Evolutionary conservation across 2,329 filamentous ascomycete species (phyloP).

Genomic region (Penicillium sp.): DNA sequence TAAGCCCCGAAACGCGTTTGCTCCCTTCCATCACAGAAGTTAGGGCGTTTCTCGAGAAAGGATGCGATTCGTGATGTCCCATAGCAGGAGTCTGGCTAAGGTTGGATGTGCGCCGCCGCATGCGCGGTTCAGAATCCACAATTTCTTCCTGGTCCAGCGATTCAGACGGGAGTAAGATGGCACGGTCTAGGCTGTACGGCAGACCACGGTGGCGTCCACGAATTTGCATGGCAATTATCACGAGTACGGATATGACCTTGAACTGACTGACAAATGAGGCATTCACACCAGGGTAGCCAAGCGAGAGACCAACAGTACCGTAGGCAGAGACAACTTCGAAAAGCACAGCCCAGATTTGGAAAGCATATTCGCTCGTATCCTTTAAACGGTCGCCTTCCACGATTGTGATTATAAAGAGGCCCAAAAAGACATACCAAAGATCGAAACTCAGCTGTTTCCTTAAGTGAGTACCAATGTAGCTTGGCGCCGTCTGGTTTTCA

Average conservation of each 20-base stretch:
- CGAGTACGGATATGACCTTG: conserved; percentile 67
- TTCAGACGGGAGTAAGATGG: conserved; percentile 70
- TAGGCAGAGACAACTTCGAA: conserved; percentile 92
- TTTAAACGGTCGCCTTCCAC: conserved; percentile 79
- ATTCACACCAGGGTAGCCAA: conserved; percentile 78
- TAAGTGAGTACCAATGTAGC: conserved; percentile 89
- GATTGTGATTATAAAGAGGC: conserved; percentile 90
- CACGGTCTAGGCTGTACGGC: conserved; percentile 70
- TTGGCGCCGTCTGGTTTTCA: conserved; percentile 65
- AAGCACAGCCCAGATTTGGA: conserved; percentile 71
- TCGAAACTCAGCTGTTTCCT: conserved; percentile 95
- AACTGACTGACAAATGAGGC: conserved; percentile 85
- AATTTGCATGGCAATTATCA: conserved; percentile 70
- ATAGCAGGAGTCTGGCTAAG: conserved; percentile 36
- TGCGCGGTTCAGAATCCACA: conserved; percentile 54
- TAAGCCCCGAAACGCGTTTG: too few species aligned
- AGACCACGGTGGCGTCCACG: conserved; percentile 69
- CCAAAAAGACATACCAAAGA: conserved; percentile 94
- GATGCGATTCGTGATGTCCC: conserved; percentile 30
- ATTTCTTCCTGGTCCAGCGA: conserved; percentile 66
- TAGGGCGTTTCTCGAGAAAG: not conserved
- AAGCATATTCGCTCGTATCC: conserved; percentile 60
- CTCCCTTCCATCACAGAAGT: too few species aligned
- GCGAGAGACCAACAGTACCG: conserved; percentile 88
- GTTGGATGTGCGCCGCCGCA: conserved; percentile 45